Conservation (phyloP, 345 rosid species). For the Citrus unshiu region DNA sequence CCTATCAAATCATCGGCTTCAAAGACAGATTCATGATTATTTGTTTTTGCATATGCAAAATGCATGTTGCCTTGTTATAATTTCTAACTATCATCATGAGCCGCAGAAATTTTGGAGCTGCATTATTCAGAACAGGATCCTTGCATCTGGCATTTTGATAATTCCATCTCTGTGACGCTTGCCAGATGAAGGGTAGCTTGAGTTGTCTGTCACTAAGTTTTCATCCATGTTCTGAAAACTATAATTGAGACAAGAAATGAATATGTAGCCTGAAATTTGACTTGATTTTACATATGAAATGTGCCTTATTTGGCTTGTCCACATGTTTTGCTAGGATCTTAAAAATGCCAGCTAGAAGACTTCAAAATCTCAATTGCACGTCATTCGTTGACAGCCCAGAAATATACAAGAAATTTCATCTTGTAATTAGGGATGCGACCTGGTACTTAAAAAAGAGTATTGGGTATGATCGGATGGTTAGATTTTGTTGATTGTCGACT, state of each 20-base stretch:
- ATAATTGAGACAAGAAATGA: constrained; percentile 16
- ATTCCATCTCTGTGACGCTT: neutral
- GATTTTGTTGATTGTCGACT: too few species aligned
- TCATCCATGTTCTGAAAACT: constrained; percentile 12
- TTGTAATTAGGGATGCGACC: too few species aligned
- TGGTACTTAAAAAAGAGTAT: too few species aligned
- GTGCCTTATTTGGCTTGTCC: neutral
- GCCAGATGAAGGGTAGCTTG: constrained; percentile 4
- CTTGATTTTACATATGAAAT: constrained; percentile 5
- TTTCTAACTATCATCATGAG: constrained; percentile 8
- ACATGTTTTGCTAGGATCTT: too few species aligned
- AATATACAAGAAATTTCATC: too few species aligned
- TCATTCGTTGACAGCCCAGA: too few species aligned
- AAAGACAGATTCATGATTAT: neutral
- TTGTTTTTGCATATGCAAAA: neutral
- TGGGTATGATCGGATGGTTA: too few species aligned
- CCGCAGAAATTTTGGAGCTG: constrained; percentile 13
- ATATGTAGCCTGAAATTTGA: constrained; percentile 12
- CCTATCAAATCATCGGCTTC: neutral
- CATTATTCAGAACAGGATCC: constrained; percentile 1
- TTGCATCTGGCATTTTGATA: neutral
- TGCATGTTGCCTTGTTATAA: neutral
- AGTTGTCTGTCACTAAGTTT: neutral
- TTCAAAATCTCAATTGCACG: too few species aligned
- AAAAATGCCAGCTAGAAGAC: too few species aligned